These are phyloP conservation scores for Sechiopsis laciniata DNA, from an alignment of 306 rosid species.

Conservation along the genomic window DNA sequence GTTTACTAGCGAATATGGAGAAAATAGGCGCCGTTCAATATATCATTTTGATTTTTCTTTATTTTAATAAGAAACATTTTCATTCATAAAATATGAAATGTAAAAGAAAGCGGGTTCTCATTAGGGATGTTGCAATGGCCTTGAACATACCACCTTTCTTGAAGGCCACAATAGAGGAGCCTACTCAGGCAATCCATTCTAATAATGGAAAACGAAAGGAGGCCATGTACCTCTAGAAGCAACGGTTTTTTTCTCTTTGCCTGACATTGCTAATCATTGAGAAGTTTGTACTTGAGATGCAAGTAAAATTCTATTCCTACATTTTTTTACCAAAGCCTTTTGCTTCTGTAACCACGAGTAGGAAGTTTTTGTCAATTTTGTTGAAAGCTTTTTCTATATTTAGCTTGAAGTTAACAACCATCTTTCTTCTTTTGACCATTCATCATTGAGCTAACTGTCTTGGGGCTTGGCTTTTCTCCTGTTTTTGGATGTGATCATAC, in stretches of 20 bases:
- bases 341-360: neutral
- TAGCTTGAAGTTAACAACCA: neutral
- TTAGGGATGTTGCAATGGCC: neutral
- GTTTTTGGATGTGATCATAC: constrained; percentile 5
- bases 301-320: neutral
- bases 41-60: neutral
- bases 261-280: neutral
- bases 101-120: neutral
- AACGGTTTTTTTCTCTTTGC: neutral
- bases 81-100: neutral
- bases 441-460: neutral
- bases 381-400: neutral
- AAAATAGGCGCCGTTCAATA: neutral
- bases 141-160: neutral
- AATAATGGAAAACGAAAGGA: neutral
- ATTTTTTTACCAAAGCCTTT: neutral
- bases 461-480: neutral
- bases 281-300: neutral
- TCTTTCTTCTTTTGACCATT: neutral
- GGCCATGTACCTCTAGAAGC: neutral
- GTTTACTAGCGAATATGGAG: neutral
- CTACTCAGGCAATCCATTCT: neutral
- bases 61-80: neutral
- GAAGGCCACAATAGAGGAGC: neutral
- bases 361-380: neutral